These are phyloP conservation scores for Ganoderma lingzhi DNA, from an alignment of 1,284 basidiomycete genomes.

Conservation along the genomic window DNA sequence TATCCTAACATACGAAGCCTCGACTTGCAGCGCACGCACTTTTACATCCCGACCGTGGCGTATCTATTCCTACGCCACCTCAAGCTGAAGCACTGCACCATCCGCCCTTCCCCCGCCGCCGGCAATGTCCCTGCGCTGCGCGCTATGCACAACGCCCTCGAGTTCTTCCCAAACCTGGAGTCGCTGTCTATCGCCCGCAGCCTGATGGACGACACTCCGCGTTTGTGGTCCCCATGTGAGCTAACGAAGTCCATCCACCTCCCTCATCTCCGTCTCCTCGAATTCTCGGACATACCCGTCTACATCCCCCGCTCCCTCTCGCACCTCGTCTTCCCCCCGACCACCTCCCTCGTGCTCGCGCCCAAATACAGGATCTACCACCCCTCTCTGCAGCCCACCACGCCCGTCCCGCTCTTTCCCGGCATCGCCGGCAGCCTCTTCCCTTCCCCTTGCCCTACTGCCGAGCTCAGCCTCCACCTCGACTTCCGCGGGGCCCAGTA, in stretches of 20 bases:
- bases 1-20: background rate
- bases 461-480: constrained; percentile 2
- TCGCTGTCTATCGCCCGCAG: background rate
- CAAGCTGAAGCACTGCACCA: background rate
- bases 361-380: background rate
- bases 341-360: background rate
- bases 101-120: background rate
- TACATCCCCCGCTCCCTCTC: background rate
- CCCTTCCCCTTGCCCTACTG: too few species aligned
- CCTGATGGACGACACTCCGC: background rate
- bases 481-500: background rate
- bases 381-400: too few species aligned
- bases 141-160: background rate
- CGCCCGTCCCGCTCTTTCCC: background rate
- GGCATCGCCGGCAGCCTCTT: background rate
- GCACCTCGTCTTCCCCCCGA: background rate
- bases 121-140: background rate
- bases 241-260: background rate
- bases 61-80: background rate
- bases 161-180: constrained; percentile 1
- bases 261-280: background rate
- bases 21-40: background rate
- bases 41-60: background rate
- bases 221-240: background rate
- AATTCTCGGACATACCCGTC: background rate